Evolutionary conservation across 1,284 basidiomycete species (phyloP), one percentile per base, ranked within the genome.

Genomic region (Ustilago shanxiensis): DNA sequence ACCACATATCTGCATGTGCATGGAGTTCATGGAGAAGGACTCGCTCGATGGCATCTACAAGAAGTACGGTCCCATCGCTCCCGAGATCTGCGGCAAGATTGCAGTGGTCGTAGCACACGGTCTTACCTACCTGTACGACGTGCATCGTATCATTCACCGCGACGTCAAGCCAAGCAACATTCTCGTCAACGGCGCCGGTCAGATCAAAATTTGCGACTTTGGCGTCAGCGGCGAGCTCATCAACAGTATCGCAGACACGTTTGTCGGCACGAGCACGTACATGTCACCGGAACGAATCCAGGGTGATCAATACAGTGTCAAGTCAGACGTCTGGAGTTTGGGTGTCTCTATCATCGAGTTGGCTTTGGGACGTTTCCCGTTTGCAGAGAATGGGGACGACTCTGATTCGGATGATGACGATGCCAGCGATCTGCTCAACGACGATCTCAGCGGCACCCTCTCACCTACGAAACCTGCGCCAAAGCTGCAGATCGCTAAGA

Each of bases 201-300:
- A 96, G 82, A 95, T 99, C 89, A 99, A 99, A 87, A 93, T 99
- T 53, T 98, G 95, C 83, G 97, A 99, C 87, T 99, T 99, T 87
- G 96, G 96, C 52, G 97, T 99, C 9, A 97, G 95, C 0, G 97
- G 97, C 20, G 96, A 99, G 87, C 90, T 99, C 73, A 96, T 98
- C 88, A 98, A 99, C 88, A 95, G 93, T 1, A 96, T 99, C 73
- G 97, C 97, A 16, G 94, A 98, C 87, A 99, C 97, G 0, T 99
- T 99, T 86, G 96, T 99, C 18, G 96, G 96, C 9, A 99, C 97
- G 2, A 95, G 94, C 72, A 96, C 95, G 14, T 99, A 99, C 87
- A 99, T 99, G 96, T 86, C 98, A 94, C 96, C 96, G 37, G 96
- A 99, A 86, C 94, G 96, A 60, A 98, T 99, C 84, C 95, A 98